Evolutionary conservation across 2,329 filamentous ascomycete species (phyloP), one percentile per base, ranked within the genome.

Genomic region (Furcasterigmium furcatum): DNA sequence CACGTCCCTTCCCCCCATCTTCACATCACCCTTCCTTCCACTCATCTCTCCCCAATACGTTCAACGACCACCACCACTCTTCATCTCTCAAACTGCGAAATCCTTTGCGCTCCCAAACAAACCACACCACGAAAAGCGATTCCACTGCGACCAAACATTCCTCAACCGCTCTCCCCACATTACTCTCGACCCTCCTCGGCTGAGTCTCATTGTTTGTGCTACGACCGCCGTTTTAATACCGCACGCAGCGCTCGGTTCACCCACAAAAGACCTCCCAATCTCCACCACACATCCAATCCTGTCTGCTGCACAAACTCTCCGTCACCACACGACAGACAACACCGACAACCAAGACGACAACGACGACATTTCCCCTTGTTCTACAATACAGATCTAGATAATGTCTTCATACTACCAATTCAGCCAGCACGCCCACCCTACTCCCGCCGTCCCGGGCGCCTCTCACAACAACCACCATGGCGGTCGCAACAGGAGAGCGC

Each of bases 401-500:
- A 84, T 85, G 81, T 79, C 82, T 69, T 72, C 76, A 62, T 85
- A 82, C 68, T 84, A 82, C 62, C 75, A 79, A 61, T 83, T 74
- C 70, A 76, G 76, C 63, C 80, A 83, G 63, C 72, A 79, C 55
- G 77, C 77, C 57, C 75, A 81, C 55, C 71, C 74, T 51, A 76
- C 77, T 49, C 73, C 83, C 40, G 68, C 73, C 46, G 70, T 76
- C 46, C 75, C 73, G 57, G 73, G 70, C 35, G 67, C 77, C 59
- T 77, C 84, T 53, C 87, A 94, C 72, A 86, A 80, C 67, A 35
- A 43, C 32, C 86, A 92, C 71, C 87, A 94, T 67, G 85, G 83
- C 60, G 87, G 88, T 59, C 89, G 92, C 60, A 91, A 88, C 65
- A 87, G 92, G 61, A 82, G 92, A 62, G 88, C 86, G 36, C 88